Conservation (phyloP, 2,329 filamentous ascomycete genomes). For the Colletotrichum lupini region DNA sequence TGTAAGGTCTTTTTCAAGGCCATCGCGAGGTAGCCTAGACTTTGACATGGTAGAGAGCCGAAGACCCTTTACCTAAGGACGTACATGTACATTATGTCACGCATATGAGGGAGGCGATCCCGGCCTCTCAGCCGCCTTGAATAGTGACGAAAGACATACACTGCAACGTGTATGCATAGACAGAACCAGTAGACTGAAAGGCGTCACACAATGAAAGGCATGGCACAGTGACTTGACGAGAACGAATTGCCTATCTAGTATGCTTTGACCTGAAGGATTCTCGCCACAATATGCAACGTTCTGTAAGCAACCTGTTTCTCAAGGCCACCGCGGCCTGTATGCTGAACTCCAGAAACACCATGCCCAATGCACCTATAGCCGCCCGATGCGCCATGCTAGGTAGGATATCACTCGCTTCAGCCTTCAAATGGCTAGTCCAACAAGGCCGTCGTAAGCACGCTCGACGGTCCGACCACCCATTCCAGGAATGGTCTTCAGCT, state of each 20-base stretch:
- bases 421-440: constrained; percentile 22
- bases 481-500: constrained; percentile 66
- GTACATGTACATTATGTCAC: too few relatives aligned
- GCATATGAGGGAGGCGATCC: too few relatives aligned
- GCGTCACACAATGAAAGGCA: neutral
- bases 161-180: neutral
- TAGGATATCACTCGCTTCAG: constrained; percentile 12
- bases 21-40: too few relatives aligned
- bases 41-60: neutral
- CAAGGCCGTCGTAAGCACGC: constrained; percentile 63
- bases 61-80: too few relatives aligned
- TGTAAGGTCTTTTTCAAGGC: neutral
- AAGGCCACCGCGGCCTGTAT: constrained; percentile 18
- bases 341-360: constrained; percentile 33
- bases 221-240: neutral
- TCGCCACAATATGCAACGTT: constrained; percentile 13
- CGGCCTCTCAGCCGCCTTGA: neutral
- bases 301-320: constrained; percentile 14
- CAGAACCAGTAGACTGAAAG: neutral
- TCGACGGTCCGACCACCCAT: constrained; percentile 68
- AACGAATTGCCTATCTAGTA: neutral
- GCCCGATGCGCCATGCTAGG: constrained; percentile 17
- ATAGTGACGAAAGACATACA: neutral
- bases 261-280: neutral
- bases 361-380: constrained; percentile 27